phyloP scores from a whole-genome alignment of 2,329 filamentous ascomycete genomes.

The Gremmenia infestans region DNA sequence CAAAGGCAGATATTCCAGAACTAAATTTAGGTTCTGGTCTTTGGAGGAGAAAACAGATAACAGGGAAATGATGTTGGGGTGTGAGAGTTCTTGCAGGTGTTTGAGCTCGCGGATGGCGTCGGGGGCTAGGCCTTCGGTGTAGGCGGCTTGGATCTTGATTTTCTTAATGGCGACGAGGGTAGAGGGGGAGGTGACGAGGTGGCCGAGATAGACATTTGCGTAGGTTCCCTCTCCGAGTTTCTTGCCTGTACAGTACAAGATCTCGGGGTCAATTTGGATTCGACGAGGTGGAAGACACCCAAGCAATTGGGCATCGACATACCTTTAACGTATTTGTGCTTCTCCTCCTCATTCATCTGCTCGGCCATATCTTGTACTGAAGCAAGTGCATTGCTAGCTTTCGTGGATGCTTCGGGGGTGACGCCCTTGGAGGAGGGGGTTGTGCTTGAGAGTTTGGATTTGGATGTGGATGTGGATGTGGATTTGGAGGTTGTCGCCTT shows the following conservation, averaged over 20 bases:
- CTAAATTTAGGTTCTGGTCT: slow-evolving; percentile 92
- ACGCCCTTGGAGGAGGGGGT: slow-evolving; percentile 14
- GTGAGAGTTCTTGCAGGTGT: slow-evolving; percentile 86
- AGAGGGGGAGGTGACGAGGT: slow-evolving; percentile 66
- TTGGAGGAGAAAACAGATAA: slow-evolving; percentile 93
- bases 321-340: slow-evolving; percentile 88
- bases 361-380: slow-evolving; percentile 58
- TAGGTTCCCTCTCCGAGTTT: slow-evolving; percentile 97
- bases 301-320: background rate
- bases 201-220: slow-evolving; percentile 88
- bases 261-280: slow-evolving; percentile 1
- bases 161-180: slow-evolving; percentile 87
- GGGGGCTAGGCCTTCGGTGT: slow-evolving; percentile 85
- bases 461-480: slow-evolving; percentile 6
- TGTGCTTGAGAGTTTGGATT: slow-evolving; percentile 16
- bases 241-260: slow-evolving; percentile 51
- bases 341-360: slow-evolving; percentile 75
- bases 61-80: slow-evolving; percentile 92
- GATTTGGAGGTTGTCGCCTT: background rate
- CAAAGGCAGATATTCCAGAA: slow-evolving; percentile 89
- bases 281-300: background rate
- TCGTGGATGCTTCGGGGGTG: slow-evolving; percentile 11
- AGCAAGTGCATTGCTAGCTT: slow-evolving; percentile 13
- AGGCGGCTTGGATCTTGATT: slow-evolving; percentile 82
- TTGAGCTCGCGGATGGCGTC: slow-evolving; percentile 96